Evolutionary conservation across 768 basidiomycete species (phyloP).

Genomic region (Clitopilus passeckerianus): DNA sequence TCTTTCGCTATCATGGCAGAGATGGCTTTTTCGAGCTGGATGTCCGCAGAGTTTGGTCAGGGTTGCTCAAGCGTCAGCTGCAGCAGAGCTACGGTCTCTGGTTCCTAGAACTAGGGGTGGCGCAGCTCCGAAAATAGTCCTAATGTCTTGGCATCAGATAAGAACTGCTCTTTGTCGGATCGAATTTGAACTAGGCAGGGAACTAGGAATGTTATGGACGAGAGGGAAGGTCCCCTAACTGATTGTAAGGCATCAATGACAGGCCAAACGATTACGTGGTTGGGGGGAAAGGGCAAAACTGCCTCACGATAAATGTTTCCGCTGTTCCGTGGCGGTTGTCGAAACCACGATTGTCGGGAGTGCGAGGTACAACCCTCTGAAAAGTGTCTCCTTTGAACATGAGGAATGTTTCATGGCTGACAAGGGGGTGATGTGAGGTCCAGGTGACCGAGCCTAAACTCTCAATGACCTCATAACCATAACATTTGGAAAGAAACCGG

Average conservation of each 20-base stretch:
- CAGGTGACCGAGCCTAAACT: neutral
- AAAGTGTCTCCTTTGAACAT: neutral
- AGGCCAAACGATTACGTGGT: neutral
- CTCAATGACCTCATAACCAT: neutral
- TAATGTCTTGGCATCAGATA: neutral
- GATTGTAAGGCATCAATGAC: neutral
- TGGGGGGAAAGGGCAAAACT: neutral
- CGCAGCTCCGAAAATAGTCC: neutral
- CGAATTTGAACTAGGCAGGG: neutral
- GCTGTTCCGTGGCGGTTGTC: neutral
- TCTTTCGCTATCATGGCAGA: neutral
- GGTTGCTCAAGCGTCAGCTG: neutral
- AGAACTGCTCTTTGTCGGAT: neutral
- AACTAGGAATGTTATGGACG: neutral
- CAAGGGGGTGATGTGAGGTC: neutral
- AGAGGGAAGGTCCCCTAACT: neutral
- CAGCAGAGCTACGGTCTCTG: neutral
- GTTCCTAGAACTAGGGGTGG: neutral
- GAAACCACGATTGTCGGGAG: neutral
- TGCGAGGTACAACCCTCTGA: neutral
- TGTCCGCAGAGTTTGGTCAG: neutral
- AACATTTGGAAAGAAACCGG: neutral
- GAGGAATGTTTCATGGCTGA: neutral
- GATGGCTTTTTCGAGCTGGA: neutral
- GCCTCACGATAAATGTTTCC: neutral